Conservation (phyloP, 2,329 filamentous ascomycete genomes). For the Triangularia verruculosa region DNA sequence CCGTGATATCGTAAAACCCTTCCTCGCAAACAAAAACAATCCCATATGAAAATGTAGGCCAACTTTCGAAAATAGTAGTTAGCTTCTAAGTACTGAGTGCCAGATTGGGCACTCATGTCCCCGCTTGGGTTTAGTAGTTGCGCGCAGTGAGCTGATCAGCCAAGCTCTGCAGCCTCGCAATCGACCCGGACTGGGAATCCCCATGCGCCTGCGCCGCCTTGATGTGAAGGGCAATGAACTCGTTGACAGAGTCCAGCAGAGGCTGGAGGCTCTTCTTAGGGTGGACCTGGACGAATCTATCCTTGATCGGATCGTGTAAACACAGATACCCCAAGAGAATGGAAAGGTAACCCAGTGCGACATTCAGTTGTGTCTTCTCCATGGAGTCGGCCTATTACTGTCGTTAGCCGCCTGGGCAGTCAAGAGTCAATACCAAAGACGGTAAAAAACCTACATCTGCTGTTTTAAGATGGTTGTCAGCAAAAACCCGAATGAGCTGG, state of each 20-base stretch:
- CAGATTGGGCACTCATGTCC: not conserved
- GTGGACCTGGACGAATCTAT: slow-evolving; percentile 42
- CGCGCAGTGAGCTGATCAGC: slow-evolving; percentile 37
- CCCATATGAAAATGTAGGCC: not conserved
- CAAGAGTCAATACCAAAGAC: not conserved
- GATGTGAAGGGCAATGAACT: slow-evolving; percentile 53
- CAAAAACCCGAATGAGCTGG: slow-evolving; percentile 61
- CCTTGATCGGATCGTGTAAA: slow-evolving; percentile 48
- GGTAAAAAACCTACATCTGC: slow-evolving; percentile 58
- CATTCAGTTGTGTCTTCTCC: slow-evolving; percentile 74
- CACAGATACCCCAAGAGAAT: slow-evolving; percentile 81
- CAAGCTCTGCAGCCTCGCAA: slow-evolving; percentile 40
- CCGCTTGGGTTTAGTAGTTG: not conserved
- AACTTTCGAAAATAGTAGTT: not conserved
- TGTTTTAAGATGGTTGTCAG: slow-evolving; percentile 62
- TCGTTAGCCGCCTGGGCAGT: not conserved
- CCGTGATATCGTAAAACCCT: too few species aligned
- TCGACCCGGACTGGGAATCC: slow-evolving; percentile 35
- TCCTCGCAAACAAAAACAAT: too few species aligned
- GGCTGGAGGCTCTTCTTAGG: slow-evolving; percentile 43
- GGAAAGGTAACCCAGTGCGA: slow-evolving; percentile 82
- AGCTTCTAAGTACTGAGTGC: too few species aligned
- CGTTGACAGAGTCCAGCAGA: slow-evolving; percentile 51
- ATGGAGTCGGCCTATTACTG: slow-evolving; percentile 60
- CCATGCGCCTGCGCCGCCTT: slow-evolving; percentile 44